phyloP scores from a whole-genome alignment of 2,329 filamentous ascomycete genomes.

The Cladophialophora bantiana region DNA sequence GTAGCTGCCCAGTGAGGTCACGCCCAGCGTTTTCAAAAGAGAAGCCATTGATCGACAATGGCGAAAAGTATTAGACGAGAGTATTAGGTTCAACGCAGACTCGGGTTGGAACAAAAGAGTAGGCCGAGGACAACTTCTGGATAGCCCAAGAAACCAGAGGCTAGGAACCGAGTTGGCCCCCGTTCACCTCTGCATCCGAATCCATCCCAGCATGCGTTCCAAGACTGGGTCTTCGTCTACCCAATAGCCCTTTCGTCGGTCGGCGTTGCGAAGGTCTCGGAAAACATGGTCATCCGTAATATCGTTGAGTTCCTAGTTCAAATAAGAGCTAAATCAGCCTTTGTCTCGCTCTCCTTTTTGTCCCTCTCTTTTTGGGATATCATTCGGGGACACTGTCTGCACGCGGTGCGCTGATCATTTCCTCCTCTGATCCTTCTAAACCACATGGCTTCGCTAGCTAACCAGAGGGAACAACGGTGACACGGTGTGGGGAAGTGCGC shows the following conservation, averaged over 20 bases:
- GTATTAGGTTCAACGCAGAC: not conserved
- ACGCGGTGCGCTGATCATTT: conserved; percentile 28
- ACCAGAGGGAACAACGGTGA: not conserved
- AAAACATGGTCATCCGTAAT: conserved; percentile 66
- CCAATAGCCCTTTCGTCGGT: conserved; percentile 66
- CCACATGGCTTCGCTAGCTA: conserved; percentile 29
- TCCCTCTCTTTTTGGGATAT: not conserved
- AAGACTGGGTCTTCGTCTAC: conserved; percentile 66
- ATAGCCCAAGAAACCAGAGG: conserved; percentile 4
- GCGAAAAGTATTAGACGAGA: not conserved
- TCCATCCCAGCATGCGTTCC: conserved; percentile 57
- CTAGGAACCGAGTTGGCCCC: conserved; percentile 4
- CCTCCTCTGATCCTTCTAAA: conserved; percentile 20
- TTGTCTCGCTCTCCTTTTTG: conserved; percentile 4
- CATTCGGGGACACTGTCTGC: not conserved
- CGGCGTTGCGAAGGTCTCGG: conserved; percentile 61
- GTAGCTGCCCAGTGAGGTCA: conserved; percentile 4
- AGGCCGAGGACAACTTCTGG: not conserved
- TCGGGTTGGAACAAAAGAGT: conserved; percentile 8
- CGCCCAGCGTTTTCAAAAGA: not conserved
- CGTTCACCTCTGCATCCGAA: conserved; percentile 47
- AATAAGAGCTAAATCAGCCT: conserved; percentile 16
- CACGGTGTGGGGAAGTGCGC: conserved; percentile 21
- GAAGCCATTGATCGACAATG: conserved; percentile 14
- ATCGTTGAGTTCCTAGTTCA: conserved; percentile 60